phyloP scores from a whole-genome alignment of 2,329 filamentous ascomycete genomes.

The Penicillium sp. region DNA sequence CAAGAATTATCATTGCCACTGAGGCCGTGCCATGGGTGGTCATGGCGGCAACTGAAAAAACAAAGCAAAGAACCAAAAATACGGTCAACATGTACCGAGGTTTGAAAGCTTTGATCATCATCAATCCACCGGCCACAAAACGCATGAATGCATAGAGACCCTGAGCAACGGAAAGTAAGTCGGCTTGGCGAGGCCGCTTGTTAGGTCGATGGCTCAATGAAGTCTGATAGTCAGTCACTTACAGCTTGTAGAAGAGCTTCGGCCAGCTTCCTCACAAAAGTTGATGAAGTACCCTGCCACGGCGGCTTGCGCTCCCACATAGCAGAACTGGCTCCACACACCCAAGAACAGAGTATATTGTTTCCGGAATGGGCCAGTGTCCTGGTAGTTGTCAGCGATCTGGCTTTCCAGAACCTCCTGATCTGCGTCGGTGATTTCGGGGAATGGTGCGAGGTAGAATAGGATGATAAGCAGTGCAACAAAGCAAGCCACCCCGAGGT shows the following conservation, averaged over 20 bases:
- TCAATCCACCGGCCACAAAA: slow-evolving; percentile 55
- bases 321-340: slow-evolving; percentile 62
- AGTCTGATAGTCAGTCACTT: slow-evolving; percentile 27
- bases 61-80: slow-evolving; percentile 53
- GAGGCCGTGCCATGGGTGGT: slow-evolving; percentile 52
- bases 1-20: slow-evolving; percentile 51
- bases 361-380: slow-evolving; percentile 49
- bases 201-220: too few species aligned
- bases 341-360: slow-evolving; percentile 62
- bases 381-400: slow-evolving; percentile 31
- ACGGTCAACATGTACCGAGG: slow-evolving; percentile 55
- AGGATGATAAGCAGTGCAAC: slow-evolving; percentile 56
- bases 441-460: slow-evolving; percentile 57
- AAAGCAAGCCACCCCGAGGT: slow-evolving; percentile 61
- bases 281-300: slow-evolving; percentile 56
- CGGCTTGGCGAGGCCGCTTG: slow-evolving; percentile 43
- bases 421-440: slow-evolving; percentile 60
- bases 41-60: slow-evolving; percentile 56
- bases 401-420: slow-evolving; percentile 55
- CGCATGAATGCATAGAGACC: slow-evolving; percentile 59
- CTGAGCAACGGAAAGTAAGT: slow-evolving; percentile 59
- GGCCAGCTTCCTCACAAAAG: slow-evolving; percentile 45
- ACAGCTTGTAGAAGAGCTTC: slow-evolving; percentile 27
- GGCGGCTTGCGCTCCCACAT: slow-evolving; percentile 55
- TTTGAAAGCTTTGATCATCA: slow-evolving; percentile 52